phyloP scores from a whole-genome alignment of 257 asterid genomes.

The Plantago major region DNA sequence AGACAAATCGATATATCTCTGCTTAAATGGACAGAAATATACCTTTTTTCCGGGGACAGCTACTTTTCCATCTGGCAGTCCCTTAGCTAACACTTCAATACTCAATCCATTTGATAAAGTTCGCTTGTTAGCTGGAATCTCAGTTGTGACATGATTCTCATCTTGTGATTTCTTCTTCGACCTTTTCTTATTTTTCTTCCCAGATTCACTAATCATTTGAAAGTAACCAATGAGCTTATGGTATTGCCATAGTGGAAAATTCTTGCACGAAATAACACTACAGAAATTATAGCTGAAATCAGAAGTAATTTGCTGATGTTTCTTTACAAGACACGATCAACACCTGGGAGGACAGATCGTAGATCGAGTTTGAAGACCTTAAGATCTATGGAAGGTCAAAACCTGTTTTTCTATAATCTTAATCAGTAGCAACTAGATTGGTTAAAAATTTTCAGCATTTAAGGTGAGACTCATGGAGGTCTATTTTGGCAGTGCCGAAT shows the following conservation, averaged over 20 bases:
- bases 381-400: not conserved
- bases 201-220: conserved; percentile 28
- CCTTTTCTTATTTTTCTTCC: conserved; percentile 40
- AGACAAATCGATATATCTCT: not conserved
- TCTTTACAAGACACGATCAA: not conserved
- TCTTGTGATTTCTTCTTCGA: conserved; percentile 41
- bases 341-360: not conserved
- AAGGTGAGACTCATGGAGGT: no score
- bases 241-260: no score
- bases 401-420: not conserved
- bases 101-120: conserved; percentile 71
- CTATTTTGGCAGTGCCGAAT: no score
- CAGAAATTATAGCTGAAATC: conserved; percentile 11
- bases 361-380: not conserved
- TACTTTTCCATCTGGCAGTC: conserved; percentile 60
- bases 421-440: no score
- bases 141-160: conserved; percentile 26
- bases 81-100: conserved; percentile 61
- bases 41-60: conserved; percentile 73
- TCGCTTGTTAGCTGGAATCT: conserved; percentile 24
- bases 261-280: no score
- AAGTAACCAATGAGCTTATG: no score
- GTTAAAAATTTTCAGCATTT: no score
- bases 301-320: conserved; percentile 1
- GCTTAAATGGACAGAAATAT: conserved; percentile 14